Conservation (phyloP, 495 filamentous ascomycete genomes). For the Penicillium diatomitis region DNA sequence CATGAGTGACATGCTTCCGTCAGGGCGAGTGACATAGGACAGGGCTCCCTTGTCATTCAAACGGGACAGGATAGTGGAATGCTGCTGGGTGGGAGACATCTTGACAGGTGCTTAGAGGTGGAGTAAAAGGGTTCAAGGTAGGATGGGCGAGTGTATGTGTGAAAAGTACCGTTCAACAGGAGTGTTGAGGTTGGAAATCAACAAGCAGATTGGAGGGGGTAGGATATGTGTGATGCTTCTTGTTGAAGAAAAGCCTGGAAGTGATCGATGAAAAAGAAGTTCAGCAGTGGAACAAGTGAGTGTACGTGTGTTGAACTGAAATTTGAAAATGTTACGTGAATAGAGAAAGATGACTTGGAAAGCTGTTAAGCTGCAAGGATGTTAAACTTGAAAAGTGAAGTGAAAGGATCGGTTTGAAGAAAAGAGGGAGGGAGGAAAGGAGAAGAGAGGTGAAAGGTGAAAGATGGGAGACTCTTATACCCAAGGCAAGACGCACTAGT, state of each 20-base stretch:
- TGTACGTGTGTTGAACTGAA: background rate
- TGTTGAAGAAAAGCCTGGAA: background rate
- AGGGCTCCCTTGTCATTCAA: no score
- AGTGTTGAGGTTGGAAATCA: no score
- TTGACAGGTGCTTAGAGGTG: no score
- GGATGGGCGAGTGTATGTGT: no score
- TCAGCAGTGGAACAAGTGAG: no score
- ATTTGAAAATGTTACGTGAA: background rate
- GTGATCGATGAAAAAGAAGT: no score
- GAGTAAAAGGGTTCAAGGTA: no score
- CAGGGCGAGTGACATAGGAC: slow-evolving; percentile 30
- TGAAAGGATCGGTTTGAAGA: slow-evolving; percentile 2
- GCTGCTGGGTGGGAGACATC: no score
- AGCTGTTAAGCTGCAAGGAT: background rate
- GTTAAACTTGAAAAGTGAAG: background rate
- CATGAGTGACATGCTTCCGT: slow-evolving; percentile 51
- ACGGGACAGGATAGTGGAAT: no score
- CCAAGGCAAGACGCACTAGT: no score
- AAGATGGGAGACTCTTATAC: background rate
- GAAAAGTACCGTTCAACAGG: no score
- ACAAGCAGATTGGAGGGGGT: no score
- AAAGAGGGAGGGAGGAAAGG: background rate
- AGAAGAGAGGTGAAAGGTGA: slow-evolving; percentile 6
- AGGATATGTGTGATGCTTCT: background rate
- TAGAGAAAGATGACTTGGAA: background rate